A percentile compares a stretch with the other conserved stretches of the same genome.
Evolutionary conservation across 2,329 filamentous ascomycete species (phyloP).

Genomic region (Fusarium graminum): DNA sequence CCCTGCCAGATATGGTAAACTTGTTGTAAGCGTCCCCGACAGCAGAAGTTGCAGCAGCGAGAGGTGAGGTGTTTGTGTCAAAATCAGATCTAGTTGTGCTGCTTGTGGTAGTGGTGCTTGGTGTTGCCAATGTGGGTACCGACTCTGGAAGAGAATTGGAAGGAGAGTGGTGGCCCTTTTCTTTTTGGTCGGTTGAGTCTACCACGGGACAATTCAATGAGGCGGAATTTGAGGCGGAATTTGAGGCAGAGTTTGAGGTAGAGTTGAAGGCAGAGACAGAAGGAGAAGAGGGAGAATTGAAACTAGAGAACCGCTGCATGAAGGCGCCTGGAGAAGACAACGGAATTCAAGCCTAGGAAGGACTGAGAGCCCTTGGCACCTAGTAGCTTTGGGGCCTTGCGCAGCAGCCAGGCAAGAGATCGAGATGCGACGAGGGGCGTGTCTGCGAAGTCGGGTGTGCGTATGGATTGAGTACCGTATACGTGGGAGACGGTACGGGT

Average conservation of each 20-base stretch:
- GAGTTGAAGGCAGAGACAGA: slow-evolving; percentile 1
- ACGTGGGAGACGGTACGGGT: neutral
- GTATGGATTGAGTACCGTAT: slow-evolving; percentile 34
- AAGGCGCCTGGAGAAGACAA: slow-evolving; percentile 49
- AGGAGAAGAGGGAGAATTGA: slow-evolving; percentile 42
- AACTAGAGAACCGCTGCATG: slow-evolving; percentile 50
- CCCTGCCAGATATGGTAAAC: slow-evolving; percentile 27
- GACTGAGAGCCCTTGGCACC: slow-evolving; percentile 47
- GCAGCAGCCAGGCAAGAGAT: slow-evolving; percentile 45
- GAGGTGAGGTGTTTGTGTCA: slow-evolving; percentile 25
- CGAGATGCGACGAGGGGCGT: slow-evolving; percentile 47
- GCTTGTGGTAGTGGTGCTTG: slow-evolving; percentile 19
- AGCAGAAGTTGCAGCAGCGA: slow-evolving; percentile 29
- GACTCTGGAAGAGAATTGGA: slow-evolving; percentile 23
- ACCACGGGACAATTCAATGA: slow-evolving; percentile 24
- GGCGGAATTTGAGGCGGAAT: neutral
- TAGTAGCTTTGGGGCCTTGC: slow-evolving; percentile 44
- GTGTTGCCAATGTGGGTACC: slow-evolving; percentile 26
- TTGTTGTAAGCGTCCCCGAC: slow-evolving; percentile 28
- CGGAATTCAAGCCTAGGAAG: slow-evolving; percentile 48
- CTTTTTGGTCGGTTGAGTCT: slow-evolving; percentile 36
- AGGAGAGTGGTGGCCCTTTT: slow-evolving; percentile 24
- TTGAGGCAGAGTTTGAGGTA: slow-evolving; percentile 12
- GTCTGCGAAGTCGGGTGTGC: slow-evolving; percentile 35
- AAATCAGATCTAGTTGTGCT: slow-evolving; percentile 14